Conservation (phyloP, 2,329 filamentous ascomycete genomes). For the Hortaea werneckii region DNA sequence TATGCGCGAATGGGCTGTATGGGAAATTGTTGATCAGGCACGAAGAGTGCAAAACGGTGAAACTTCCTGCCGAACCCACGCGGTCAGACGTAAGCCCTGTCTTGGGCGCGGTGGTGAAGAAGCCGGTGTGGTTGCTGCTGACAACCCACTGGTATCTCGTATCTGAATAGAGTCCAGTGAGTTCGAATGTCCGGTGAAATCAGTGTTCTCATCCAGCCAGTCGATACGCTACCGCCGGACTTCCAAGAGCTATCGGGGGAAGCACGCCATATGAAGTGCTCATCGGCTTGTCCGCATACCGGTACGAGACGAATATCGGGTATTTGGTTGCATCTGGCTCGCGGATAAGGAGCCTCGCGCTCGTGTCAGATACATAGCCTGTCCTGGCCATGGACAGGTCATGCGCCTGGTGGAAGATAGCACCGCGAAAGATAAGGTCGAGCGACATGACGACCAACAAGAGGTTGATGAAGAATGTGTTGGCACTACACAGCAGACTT, state of each 20-base stretch:
- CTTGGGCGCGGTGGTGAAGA: slow-evolving; percentile 67
- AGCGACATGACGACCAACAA: slow-evolving; percentile 57
- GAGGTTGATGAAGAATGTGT: slow-evolving; percentile 53
- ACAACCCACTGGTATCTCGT: slow-evolving; percentile 73
- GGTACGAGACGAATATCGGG: slow-evolving; percentile 61
- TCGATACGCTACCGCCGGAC: slow-evolving; percentile 52
- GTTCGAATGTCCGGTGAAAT: slow-evolving; percentile 65
- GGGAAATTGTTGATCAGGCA: slow-evolving; percentile 89
- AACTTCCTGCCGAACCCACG: slow-evolving; percentile 53
- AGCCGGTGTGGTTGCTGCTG: slow-evolving; percentile 77
- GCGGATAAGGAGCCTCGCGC: slow-evolving; percentile 71
- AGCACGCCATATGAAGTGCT: slow-evolving; percentile 23
- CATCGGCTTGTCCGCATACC: slow-evolving; percentile 26
- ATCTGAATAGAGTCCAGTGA: slow-evolving; percentile 59
- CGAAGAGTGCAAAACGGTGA: slow-evolving; percentile 85
- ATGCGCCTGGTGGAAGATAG: slow-evolving; percentile 56
- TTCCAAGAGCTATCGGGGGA: slow-evolving; percentile 54
- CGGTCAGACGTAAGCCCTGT: slow-evolving; percentile 49
- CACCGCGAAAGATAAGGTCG: slow-evolving; percentile 69
- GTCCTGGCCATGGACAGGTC: slow-evolving; percentile 78
- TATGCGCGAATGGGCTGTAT: slow-evolving; percentile 74
- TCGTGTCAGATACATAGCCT: slow-evolving; percentile 72
- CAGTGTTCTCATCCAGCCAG: slow-evolving; percentile 62
- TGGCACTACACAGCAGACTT: slow-evolving; percentile 54
- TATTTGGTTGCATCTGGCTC: slow-evolving; percentile 69